Evolutionary conservation across 1,284 basidiomycete species (phyloP), one percentile per base, ranked within the genome.

Genomic region (Sanghuangporus sanghuang): DNA sequence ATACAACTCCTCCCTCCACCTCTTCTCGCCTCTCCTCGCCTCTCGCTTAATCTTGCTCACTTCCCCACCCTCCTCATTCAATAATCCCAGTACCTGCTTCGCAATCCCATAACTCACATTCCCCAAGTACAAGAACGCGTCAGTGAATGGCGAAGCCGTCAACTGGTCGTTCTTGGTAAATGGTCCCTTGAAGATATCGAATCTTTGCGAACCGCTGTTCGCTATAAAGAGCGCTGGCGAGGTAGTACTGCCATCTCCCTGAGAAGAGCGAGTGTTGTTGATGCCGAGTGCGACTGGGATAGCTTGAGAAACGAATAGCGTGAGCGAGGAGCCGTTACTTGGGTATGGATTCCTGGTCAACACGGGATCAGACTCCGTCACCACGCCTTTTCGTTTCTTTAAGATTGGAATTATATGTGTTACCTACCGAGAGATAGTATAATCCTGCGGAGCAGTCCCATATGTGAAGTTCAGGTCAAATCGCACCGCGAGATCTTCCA

Each of bases 391-490:
- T 23, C 35, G 5, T 2, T 32, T 32, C 3, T 3, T 3, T 32
- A 32, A 3, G 27, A 32, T 52, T 23, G 1, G 3, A 44, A 44
- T 9, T 21, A 27, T 56, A 16, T 44, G 7, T 14, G 35, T 72
- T 87, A 81, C 83, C 80, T 53, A 72, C 76, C 64, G 92, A 74
- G 59, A 85, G 88, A 70, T 83, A 3, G 50, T 21, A 52, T 52
- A 90, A 72, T 92, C 89, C 59, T 84, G 82, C 0, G 93, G 92
- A 0, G 89, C 85, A 48, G 79, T 85, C 3, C 92, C 92, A 61
- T 85, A 90, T 14, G 77, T 62, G 66, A 78, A 76, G 42, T 71
- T 72, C 49, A 92, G 75, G 65, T 87, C 77, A 70, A 86, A 92
- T 36, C 71, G 73, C 52, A 77, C 69, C 2, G 83, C 77, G 36